Base-by-base conservation (phyloP, 2,329 filamentous ascomycete species). In the Trichoderma aggressivum region DNA sequence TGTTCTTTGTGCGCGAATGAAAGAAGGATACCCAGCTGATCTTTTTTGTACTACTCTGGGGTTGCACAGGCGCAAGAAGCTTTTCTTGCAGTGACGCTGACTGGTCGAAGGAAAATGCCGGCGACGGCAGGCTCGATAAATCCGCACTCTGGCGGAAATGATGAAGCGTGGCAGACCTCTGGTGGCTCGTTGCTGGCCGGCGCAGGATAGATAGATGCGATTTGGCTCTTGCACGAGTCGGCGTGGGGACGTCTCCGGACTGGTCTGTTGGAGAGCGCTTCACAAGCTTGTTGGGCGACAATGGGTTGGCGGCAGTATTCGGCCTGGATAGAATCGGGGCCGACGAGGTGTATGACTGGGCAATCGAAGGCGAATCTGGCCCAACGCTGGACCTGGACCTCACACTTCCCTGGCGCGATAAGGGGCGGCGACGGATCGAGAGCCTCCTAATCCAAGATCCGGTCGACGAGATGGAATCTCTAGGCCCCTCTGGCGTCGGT, bases 161-260 rank as follows among this genome's bases (percentile, higher is more conserved):
- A 75, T 92, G 89, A 32, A 93, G 82, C 1, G 91, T 93, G 39
- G 89, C 89, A 59, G 91, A 92, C 75, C 92, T 86, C 78, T 94
- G 91, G 77, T 94, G 92, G 79, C 92, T 94, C 21, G 92, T 94
- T 59, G 91, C 91, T 66, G 92, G 92, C 75, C 92, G 85, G 71
- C 91, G 89, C 72, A 94, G 85, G 26, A 87, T 89, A 3, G 89
- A 87, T 73, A 92, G 83, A 76, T 91, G 88, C 61, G 89, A 87
- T 74, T 83, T 88, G 36, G 89, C 85, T 73, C 86, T 83, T 71
- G 84, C 84, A 71, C 84, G 82, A 34, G 81, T 78, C 36, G 82
- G 74, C 56, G 82, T 78, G 7, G 84, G 81, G 28, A 47, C 78
- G 73, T 82, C 81, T 66, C 83, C 77, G 65, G 82, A 82, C 74